Evolutionary conservation across 108 stramenopile genomes (phyloP), one percentile per base, ranked within the genome.

Genomic region (Pseudonitzschia pungens): DNA sequence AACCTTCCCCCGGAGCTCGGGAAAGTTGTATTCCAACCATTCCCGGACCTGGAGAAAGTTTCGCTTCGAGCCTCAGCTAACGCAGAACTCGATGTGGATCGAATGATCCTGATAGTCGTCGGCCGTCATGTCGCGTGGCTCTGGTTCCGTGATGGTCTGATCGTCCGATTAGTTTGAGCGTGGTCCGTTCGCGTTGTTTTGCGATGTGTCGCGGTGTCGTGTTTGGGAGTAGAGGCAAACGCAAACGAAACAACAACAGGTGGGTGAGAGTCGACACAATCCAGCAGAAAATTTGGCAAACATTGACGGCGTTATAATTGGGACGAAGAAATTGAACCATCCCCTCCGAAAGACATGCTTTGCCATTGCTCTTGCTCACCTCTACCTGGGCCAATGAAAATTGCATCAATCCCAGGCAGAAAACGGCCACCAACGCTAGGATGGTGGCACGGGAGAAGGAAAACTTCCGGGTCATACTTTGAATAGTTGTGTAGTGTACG

Each of bases 1-100:
- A 72, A 92, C 79, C 54, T 81, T 59, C 32, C 82, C 87, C 10
- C 60, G 41, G 18, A 88, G 71, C 48, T 88, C 90, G 24, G 90
- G 90, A 77, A 86, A 93, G 54, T 75, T 48, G 28, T 62, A 53
- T 77, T 84, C 75, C 69, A 89, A 83, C 85, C 91, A 95, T 71
- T 81, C 32, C 78, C 73, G 67, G 36, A 90, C 82, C 68, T 88
- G 76, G 36, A 85, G 52, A 81, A 88, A 95, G 85, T 92, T 92
- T 76, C 87, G 78, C 88, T 85, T 67, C 86, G 91, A 91, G 58
- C 94, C 94, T 92, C 94, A 95, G 71, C 80, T 72, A 33, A 57
- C 71, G 66, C 84, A 88, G 70, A 54, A 88, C 27, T 67, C 52
- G 71, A 88, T 68, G 52, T 84, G 81, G 21, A 88, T 63, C 10